phyloP scores from a whole-genome alignment of 305 asterid species.

The Fraxinus angustifolia region DNA sequence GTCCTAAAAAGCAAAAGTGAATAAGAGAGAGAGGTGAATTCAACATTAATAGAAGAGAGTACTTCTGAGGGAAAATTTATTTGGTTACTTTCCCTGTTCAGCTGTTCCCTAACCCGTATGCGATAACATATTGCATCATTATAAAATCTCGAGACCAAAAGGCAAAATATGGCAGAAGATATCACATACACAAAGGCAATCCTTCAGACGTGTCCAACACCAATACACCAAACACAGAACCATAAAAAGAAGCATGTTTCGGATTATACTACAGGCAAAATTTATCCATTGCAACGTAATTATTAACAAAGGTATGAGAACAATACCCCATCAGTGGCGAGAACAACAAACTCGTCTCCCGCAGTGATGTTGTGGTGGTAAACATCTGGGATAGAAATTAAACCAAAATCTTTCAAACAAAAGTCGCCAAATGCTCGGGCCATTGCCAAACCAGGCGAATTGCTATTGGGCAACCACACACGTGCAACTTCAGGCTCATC shows the following conservation, averaged over 20 bases:
- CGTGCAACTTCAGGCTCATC: conserved; percentile 33
- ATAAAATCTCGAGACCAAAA: neutral
- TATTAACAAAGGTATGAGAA: neutral
- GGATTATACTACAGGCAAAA: neutral
- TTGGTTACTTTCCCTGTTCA: neutral
- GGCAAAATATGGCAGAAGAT: neutral
- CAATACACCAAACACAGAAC: neutral
- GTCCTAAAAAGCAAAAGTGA: neutral
- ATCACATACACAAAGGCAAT: neutral
- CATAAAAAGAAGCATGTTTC: neutral
- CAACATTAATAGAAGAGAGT: neutral
- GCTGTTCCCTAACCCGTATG: neutral
- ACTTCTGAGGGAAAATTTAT: neutral
- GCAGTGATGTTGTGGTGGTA: conserved; percentile 19
- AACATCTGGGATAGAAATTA: conserved; percentile 32
- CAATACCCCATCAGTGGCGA: conserved; percentile 36
- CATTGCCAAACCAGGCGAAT: conserved; percentile 38
- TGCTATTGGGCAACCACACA: conserved; percentile 32
- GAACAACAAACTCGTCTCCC: conserved; percentile 28
- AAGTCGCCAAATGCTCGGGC: conserved; percentile 39
- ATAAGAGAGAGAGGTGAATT: neutral
- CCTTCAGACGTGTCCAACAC: neutral
- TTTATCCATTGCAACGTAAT: neutral
- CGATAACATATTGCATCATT: neutral
- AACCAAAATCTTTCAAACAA: conserved; percentile 34